A percentile compares a stretch with the other conserved stretches of the same genome.
These are phyloP conservation scores for Cystofilobasidium capitatum DNA, from an alignment of 768 basidiomycete species.

Conservation along the genomic window DNA sequence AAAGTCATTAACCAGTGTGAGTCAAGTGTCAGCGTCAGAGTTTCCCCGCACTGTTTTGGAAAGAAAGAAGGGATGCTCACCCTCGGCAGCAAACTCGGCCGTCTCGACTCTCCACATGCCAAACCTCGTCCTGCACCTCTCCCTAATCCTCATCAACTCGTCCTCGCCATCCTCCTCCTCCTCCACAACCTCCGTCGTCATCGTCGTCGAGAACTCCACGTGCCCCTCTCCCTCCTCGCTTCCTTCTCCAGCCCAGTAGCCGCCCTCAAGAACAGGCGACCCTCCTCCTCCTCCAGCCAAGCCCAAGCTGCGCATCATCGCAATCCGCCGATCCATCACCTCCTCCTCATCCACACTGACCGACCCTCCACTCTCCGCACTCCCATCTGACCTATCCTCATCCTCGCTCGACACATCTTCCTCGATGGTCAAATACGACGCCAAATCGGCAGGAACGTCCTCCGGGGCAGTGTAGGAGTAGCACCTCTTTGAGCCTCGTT, in stretches of 20 bases:
- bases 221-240: background rate
- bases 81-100: conserved; percentile 1
- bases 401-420: background rate
- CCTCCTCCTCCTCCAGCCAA: background rate
- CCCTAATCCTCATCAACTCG: background rate
- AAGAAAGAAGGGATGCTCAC: background rate
- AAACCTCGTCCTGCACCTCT: background rate
- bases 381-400: background rate
- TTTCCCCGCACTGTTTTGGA: too few species aligned
- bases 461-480: background rate
- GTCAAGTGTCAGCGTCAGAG: background rate
- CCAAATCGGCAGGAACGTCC: too few species aligned
- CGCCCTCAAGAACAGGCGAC: background rate
- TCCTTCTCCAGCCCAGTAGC: background rate
- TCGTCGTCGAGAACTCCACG: background rate
- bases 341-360: background rate
- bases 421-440: too few species aligned
- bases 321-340: conserved; percentile 2
- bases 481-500: background rate
- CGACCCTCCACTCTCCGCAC: background rate
- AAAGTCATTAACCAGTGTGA: background rate
- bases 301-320: background rate
- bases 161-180: background rate
- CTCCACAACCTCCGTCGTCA: background rate
- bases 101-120: conserved; percentile 2